These are phyloP conservation scores for Paracoccidioides lutzii DNA, from an alignment of 2,329 filamentous ascomycete genomes.

Conservation along the genomic window DNA sequence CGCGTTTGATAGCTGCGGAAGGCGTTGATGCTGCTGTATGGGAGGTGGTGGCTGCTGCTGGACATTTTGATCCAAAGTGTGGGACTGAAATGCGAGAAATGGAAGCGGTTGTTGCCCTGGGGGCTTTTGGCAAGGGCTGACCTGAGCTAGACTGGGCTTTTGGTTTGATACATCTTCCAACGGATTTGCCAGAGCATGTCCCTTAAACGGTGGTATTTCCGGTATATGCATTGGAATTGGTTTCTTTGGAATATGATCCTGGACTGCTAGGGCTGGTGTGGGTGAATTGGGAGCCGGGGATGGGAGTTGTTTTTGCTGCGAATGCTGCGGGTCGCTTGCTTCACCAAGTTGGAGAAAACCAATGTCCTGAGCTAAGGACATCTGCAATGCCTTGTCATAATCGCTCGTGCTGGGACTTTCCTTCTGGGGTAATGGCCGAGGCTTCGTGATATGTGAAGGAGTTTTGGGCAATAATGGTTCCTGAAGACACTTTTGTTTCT, in stretches of 20 bases:
- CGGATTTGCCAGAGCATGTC: constrained; percentile 14
- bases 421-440: constrained; percentile 18
- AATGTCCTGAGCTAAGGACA: constrained; percentile 30
- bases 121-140: constrained; percentile 8
- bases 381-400: constrained; percentile 30
- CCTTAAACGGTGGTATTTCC: constrained; percentile 23
- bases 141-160: constrained; percentile 1
- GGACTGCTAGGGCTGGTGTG: constrained; percentile 8
- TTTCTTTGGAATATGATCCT: constrained; percentile 15
- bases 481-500: constrained; percentile 41
- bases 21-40: constrained; percentile 6
- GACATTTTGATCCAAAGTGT: constrained; percentile 2
- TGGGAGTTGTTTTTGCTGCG: constrained; percentile 8
- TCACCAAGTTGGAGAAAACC: constrained; percentile 27
- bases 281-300: not conserved
- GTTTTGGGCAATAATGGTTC: constrained; percentile 30
- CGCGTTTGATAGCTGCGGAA: constrained; percentile 25
- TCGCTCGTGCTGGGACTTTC: constrained; percentile 28
- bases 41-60: constrained; percentile 5
- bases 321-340: constrained; percentile 12
- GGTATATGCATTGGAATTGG: constrained; percentile 18
- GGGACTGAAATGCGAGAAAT: constrained; percentile 15
- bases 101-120: constrained; percentile 18
- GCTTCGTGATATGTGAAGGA: constrained; percentile 34
- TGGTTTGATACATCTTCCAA: constrained; percentile 10